Evolutionary conservation across 768 basidiomycete genomes (phyloP).

Genomic region (Calocybe indica): DNA sequence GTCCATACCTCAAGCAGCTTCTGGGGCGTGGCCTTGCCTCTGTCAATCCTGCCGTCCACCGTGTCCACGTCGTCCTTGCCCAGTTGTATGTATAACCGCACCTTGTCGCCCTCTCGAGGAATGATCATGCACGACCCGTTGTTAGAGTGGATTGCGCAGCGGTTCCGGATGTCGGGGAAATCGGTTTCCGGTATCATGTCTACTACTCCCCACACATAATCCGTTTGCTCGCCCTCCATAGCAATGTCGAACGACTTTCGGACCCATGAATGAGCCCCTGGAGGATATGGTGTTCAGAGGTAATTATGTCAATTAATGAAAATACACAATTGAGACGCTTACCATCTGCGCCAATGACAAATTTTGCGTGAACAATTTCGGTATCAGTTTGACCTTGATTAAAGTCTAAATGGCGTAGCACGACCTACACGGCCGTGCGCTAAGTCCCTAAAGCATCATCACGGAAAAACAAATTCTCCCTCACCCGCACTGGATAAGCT

Average conservation of each 20-base stretch:
- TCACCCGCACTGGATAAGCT: conserved; percentile 30
- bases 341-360: conserved; percentile 75
- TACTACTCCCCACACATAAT: conserved; percentile 80
- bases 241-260: conserved; percentile 56
- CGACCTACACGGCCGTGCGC: conserved; percentile 25
- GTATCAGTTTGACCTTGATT: conserved; percentile 27
- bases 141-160: conserved; percentile 59
- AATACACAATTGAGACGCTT: conserved; percentile 5
- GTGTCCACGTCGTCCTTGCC: conserved; percentile 38
- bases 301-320: background rate
- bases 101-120: conserved; percentile 62
- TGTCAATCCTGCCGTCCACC: conserved; percentile 47
- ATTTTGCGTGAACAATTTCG: conserved; percentile 66
- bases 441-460: background rate
- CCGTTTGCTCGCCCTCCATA: conserved; percentile 76
- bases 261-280: conserved; percentile 83
- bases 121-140: conserved; percentile 70
- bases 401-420: conserved; percentile 34
- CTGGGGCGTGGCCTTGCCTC: conserved; percentile 40
- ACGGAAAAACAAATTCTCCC: conserved; percentile 5
- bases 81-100: conserved; percentile 69
- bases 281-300: background rate
- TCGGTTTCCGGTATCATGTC: conserved; percentile 67
- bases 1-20: conserved; percentile 44
- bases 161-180: conserved; percentile 72